These are phyloP conservation scores for Lithospermum erythrorhizon DNA, from an alignment of 257 asterid genomes.

Conservation along the genomic window DNA sequence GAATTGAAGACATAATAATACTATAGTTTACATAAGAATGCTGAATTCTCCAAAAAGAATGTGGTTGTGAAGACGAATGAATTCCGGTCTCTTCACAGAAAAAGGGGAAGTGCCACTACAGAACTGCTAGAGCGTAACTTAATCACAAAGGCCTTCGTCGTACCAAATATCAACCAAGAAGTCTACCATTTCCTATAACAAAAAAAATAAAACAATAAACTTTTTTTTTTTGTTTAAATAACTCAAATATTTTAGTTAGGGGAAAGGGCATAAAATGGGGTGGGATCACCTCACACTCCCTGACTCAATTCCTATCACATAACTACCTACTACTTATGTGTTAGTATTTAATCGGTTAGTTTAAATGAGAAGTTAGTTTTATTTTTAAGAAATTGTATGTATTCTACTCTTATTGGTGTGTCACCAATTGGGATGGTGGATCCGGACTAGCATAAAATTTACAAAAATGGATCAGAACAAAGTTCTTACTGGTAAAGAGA, in stretches of 20 bases:
- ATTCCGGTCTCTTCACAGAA: not conserved
- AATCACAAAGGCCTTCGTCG: constrained; percentile 82
- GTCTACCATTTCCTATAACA: constrained; percentile 85
- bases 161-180: constrained; percentile 87
- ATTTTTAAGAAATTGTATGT: too few relatives aligned
- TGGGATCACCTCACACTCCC: too few relatives aligned
- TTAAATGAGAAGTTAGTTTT: too few relatives aligned
- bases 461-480: not conserved
- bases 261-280: not conserved
- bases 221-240: not conserved
- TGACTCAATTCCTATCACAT: too few relatives aligned
- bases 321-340: too few relatives aligned
- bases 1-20: not conserved
- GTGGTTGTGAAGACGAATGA: not conserved
- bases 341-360: too few relatives aligned
- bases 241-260: too few relatives aligned
- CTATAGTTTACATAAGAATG: not conserved
- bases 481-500: constrained; percentile 61
- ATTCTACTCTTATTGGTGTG: too few relatives aligned
- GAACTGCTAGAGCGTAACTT: constrained; percentile 7
- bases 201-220: constrained; percentile 7
- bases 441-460: not conserved
- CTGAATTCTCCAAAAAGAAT: not conserved
- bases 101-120: too few relatives aligned
- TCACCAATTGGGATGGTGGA: too few relatives aligned